Evolutionary conservation across 2,329 filamentous ascomycete genomes (phyloP), one percentile per base, ranked within the genome.

Genomic region (Penicillium hesseltinei): DNA sequence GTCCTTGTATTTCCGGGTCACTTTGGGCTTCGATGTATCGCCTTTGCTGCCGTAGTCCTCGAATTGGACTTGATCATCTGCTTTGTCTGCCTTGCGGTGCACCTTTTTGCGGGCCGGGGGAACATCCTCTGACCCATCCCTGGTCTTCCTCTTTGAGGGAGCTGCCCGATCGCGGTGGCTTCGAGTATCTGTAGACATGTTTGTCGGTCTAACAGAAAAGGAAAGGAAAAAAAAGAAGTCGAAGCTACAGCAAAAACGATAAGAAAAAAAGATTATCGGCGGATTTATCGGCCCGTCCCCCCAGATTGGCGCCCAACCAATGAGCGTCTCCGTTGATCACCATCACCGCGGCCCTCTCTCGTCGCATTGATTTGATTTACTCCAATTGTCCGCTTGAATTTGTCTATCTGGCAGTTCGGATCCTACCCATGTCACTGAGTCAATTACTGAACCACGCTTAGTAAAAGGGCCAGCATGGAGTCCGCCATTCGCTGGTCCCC

Each of bases 401-500:
- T 42, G 25, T 42, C 21, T 25, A 10, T 21, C 29, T 43, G n/a
- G 1, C 23, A 46, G 10, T 23, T 35, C 40, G 6, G 4, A 17
- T 27, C n/a, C n/a, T 46, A 15, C 40, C 31, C 36, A 56, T 56
- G 54, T 38, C 13, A 25, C 10, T 35, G n/a, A n/a, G 6, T 17
- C 29, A 15, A 46, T 49, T 38, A n/a, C 11, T 55, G 45, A 38
- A 54, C 17, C 15, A 15, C 35, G n/a, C 36, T 48, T 50, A 51
- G 43, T 31, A 45, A 15, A 33, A 56, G 52, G 47, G n/a, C 46
- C 51, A 54, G 46, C 63, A 73, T 73, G 71, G 71, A 73, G 56
- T 68, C 83, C 33, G 84, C 85, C 44, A 83, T 88, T 61, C 80
- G 85, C 67, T 88, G 84, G 83, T 87, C 84, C 60, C 81, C 82